Evolutionary conservation across 2,329 filamentous ascomycete genomes (phyloP), one percentile per base, ranked within the genome.

Genomic region (Ceratocystis huliohia): DNA sequence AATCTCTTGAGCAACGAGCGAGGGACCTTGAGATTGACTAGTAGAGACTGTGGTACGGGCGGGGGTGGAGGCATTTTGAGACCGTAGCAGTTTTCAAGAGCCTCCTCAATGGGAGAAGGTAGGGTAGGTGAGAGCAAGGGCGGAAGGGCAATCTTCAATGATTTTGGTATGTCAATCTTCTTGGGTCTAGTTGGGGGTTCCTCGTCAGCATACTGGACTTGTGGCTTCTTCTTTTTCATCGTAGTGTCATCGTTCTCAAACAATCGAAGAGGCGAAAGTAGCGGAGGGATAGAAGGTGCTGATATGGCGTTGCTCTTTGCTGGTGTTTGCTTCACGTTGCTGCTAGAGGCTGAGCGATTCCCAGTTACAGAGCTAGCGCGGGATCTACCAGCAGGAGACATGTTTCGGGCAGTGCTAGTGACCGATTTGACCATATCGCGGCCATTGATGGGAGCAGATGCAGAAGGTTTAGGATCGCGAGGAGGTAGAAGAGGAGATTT

Each of bases 111-210:
- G 20, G 79, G 72, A 0, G 80, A 75, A 0, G 82, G 82, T 5
- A 85, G 72, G 0, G 82, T 84, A 0, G 82, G 82, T 0, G 82
- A 85, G 10, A 85, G 74, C 5, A 84, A 74, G 0, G 78, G 74
- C 0, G 82, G 82, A 13, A 68, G 48, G 69, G 65, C 25, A 67
- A 56, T 66, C 69, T 74, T 15, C 70, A 72, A 22, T 69, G 68
- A 5, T 66, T 68, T 50, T 70, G 73, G 66, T 5, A 67, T 67
- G 10, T 65, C 56, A 37, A 65, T 67, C 22, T 59, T 68, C 48
- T 59, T 68, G 57, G 33, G 61, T 10, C 28, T n/a, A 25, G 50
- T 37, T 8, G 46, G 50, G 7, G 64, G 53, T 41, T 61, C 64
- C 20, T 66, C 64, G 2, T 37, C 33, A 7, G 33, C 64, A 15